Evolutionary conservation across 1,284 basidiomycete genomes (phyloP).

Genomic region (Kwoniella shivajii): DNA sequence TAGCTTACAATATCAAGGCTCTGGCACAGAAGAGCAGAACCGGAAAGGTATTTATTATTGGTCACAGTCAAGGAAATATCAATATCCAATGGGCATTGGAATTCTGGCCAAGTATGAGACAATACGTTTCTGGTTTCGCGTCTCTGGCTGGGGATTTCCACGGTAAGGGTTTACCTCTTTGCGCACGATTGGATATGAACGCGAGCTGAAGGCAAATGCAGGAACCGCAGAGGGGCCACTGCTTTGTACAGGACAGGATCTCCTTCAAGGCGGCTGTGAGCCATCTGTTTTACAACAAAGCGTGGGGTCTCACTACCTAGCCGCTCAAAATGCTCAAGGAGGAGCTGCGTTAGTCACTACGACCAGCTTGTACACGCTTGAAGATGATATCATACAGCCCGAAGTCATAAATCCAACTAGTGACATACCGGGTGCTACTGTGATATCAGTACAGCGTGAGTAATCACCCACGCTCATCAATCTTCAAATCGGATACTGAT

Average conservation of each 20-base stretch:
- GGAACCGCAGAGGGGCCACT: conserved; percentile 25
- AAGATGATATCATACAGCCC: conserved; percentile 44
- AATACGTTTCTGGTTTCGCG: conserved; percentile 35
- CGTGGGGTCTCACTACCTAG: conserved; percentile 35
- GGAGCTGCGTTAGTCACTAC: conserved; percentile 41
- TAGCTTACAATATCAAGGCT: conserved; percentile 39
- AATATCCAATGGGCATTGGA: conserved; percentile 46
- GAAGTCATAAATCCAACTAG: conserved; percentile 28
- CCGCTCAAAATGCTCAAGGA: conserved; percentile 33
- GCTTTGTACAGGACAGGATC: conserved; percentile 15
- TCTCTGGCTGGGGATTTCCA: conserved; percentile 43
- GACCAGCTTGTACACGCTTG: conserved; percentile 21
- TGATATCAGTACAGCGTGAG: conserved; percentile 19
- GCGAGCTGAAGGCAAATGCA: no score
- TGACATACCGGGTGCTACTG: conserved; percentile 14
- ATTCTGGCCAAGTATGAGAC: conserved; percentile 38
- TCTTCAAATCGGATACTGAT: neutral
- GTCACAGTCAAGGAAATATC: conserved; percentile 46
- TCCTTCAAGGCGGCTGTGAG: conserved; percentile 22
- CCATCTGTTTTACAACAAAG: conserved; percentile 40
- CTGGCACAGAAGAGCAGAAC: conserved; percentile 36
- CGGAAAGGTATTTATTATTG: conserved; percentile 41
- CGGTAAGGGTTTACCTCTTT: no score
- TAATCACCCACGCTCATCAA: no score
- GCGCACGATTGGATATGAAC: no score